Conservation (phyloP, 2,329 filamentous ascomycete species). For the Apiospora rasikravindrae region DNA sequence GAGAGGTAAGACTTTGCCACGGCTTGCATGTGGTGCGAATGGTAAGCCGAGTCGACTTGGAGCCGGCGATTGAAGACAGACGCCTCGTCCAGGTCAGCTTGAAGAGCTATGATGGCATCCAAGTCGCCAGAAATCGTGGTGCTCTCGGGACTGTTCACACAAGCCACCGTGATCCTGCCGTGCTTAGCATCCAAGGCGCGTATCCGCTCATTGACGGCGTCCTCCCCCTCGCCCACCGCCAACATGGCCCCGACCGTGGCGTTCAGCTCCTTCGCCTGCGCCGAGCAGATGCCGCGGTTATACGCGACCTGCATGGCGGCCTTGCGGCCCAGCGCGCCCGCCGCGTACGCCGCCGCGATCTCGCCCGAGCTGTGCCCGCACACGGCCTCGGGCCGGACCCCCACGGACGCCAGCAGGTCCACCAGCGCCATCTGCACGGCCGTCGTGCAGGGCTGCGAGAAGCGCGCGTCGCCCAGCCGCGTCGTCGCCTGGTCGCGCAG, state of each 20-base stretch:
- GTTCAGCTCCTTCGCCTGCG: neutral
- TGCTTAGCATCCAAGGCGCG: neutral
- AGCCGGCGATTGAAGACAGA: conserved; percentile 32
- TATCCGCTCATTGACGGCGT: neutral
- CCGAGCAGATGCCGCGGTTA: neutral
- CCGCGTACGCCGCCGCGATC: neutral
- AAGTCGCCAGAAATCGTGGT: neutral
- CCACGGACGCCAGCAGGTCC: neutral
- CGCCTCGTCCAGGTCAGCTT: neutral
- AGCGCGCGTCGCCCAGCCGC: conserved; percentile 31
- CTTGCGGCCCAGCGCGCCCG: too few species aligned
- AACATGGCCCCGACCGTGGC: neutral
- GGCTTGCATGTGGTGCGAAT: conserved; percentile 33
- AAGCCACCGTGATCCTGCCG: neutral
- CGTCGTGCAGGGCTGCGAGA: conserved; percentile 44
- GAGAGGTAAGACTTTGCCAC: conserved; percentile 31
- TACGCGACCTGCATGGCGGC: neutral
- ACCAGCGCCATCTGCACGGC: conserved; percentile 28
- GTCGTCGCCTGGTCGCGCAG: neutral
- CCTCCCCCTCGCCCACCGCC: neutral
- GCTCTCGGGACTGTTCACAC: conserved; percentile 13
- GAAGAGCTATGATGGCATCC: conserved; percentile 27
- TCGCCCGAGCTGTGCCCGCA: neutral
- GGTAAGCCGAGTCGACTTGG: conserved; percentile 32
- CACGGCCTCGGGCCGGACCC: neutral